Conservation (phyloP, 2,329 filamentous ascomycete species). For the Calycina herbarum region DNA sequence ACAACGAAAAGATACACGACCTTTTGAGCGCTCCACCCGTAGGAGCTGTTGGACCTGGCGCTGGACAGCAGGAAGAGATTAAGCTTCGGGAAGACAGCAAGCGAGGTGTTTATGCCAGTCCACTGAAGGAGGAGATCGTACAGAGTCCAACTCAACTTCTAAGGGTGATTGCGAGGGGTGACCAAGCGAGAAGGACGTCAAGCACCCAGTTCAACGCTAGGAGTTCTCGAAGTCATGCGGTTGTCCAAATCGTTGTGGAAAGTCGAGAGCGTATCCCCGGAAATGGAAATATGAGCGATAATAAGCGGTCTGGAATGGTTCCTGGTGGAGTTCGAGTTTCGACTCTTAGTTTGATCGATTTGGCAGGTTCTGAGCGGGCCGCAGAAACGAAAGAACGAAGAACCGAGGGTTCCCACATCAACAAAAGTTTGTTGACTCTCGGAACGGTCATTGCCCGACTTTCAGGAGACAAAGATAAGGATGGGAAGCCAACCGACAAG, state of each 20-base stretch:
- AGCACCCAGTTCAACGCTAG: constrained; percentile 97
- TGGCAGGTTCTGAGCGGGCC: constrained; percentile 93
- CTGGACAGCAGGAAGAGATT: constrained; percentile 80
- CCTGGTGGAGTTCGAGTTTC: constrained; percentile 94
- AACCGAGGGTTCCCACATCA: constrained; percentile 95
- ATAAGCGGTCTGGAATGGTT: constrained; percentile 67
- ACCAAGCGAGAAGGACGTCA: constrained; percentile 83
- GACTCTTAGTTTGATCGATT: constrained; percentile 90
- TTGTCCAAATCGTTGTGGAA: constrained; percentile 98
- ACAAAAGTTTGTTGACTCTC: constrained; percentile 92
- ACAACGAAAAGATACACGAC: constrained; percentile 97
- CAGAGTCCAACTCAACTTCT: constrained; percentile 95
- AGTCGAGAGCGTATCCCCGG: constrained; percentile 80
- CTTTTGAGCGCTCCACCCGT: constrained; percentile 74
- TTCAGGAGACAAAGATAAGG: constrained; percentile 86
- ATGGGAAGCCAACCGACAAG: constrained; percentile 70
- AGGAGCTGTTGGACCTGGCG: constrained; percentile 52
- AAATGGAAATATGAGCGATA: constrained; percentile 48
- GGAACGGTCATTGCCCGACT: constrained; percentile 93
- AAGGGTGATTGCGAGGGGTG: constrained; percentile 90
- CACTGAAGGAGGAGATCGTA: constrained; percentile 96
- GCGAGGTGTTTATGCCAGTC: constrained; percentile 92
- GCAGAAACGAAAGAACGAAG: constrained; percentile 93
- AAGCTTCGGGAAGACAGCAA: constrained; percentile 96
- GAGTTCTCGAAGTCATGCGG: constrained; percentile 95